These are phyloP conservation scores for Phytophthora syringae DNA, from an alignment of 352 stramenopile genomes.

Conservation along the genomic window DNA sequence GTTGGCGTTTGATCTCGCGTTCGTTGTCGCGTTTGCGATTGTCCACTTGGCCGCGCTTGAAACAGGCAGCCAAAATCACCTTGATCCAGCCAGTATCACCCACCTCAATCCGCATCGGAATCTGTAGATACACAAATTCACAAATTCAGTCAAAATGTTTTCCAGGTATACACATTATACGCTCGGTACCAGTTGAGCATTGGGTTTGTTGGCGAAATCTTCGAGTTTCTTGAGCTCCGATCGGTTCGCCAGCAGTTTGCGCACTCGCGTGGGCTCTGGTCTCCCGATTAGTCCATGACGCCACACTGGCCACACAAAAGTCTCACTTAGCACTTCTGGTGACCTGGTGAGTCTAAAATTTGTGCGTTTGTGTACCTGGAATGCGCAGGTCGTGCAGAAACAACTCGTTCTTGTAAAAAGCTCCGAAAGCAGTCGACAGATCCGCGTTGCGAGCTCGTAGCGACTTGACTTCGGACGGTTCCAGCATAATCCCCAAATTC, in stretches of 20 bases:
- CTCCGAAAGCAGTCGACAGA: constrained; percentile 75
- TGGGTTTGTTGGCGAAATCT: constrained; percentile 61
- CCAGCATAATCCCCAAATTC: constrained; percentile 72
- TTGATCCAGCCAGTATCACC: constrained; percentile 88
- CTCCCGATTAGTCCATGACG: constrained; percentile 75
- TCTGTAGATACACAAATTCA: constrained; percentile 39
- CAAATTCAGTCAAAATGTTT: background rate
- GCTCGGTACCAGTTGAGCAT: constrained; percentile 72
- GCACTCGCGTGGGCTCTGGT: constrained; percentile 69
- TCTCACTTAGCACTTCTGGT: constrained; percentile 23
- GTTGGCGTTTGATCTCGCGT: constrained; percentile 74
- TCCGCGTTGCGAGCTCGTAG: constrained; percentile 71
- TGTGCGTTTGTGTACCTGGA: constrained; percentile 55
- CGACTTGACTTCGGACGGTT: constrained; percentile 83
- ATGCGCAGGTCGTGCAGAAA: constrained; percentile 84
- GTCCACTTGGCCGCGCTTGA: constrained; percentile 70
- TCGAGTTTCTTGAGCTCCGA: constrained; percentile 83
- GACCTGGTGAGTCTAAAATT: too few species aligned
- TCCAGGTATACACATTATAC: too few species aligned
- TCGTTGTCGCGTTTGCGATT: constrained; percentile 79
- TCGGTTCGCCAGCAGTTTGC: constrained; percentile 78
- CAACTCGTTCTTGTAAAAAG: constrained; percentile 78
- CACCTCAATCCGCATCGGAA: constrained; percentile 76
- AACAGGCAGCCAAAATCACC: constrained; percentile 76
- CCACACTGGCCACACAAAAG: constrained; percentile 58